Evolutionary conservation across 163 green algal genomes (phyloP).

Genomic region (Coccomyxa subellipsoidea): DNA sequence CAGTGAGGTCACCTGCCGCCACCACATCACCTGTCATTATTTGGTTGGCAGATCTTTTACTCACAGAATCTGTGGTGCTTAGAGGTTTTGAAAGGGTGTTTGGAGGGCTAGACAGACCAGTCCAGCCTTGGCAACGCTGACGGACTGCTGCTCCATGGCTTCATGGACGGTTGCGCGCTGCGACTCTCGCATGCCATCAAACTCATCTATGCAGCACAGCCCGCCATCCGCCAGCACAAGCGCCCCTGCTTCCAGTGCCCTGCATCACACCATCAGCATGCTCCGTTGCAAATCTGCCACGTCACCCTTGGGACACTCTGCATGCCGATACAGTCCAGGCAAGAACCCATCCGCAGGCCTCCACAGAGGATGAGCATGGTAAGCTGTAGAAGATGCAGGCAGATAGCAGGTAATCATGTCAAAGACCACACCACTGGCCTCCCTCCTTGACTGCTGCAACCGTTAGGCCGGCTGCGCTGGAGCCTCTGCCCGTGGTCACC

Average conservation of each 20-base stretch:
- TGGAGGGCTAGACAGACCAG: constrained; percentile 28
- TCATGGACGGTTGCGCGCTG: constrained; percentile 70
- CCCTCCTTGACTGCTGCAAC: constrained; percentile 41
- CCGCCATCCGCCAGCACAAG: constrained; percentile 88
- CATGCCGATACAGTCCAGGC: no score
- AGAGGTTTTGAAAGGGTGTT: background rate
- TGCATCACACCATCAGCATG: constrained; percentile 61
- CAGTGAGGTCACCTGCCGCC: background rate
- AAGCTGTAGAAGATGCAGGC: no score
- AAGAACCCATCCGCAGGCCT: no score
- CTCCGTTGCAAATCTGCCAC: background rate
- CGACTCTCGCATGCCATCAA: constrained; percentile 69
- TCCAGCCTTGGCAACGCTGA: constrained; percentile 91
- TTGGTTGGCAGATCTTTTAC: no score
- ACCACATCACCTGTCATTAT: background rate
- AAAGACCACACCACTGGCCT: background rate
- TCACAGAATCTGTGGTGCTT: no score
- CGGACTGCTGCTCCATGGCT: constrained; percentile 96
- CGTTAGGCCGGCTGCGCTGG: constrained; percentile 72
- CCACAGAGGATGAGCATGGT: no score
- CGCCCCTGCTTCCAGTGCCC: constrained; percentile 82
- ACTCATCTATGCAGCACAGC: constrained; percentile 95
- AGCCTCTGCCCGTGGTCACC: constrained; percentile 65
- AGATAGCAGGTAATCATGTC: no score
- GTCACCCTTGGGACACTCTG: background rate